These are phyloP conservation scores for Podaxis sp. DNA, from an alignment of 768 basidiomycete genomes.

Conservation along the genomic window DNA sequence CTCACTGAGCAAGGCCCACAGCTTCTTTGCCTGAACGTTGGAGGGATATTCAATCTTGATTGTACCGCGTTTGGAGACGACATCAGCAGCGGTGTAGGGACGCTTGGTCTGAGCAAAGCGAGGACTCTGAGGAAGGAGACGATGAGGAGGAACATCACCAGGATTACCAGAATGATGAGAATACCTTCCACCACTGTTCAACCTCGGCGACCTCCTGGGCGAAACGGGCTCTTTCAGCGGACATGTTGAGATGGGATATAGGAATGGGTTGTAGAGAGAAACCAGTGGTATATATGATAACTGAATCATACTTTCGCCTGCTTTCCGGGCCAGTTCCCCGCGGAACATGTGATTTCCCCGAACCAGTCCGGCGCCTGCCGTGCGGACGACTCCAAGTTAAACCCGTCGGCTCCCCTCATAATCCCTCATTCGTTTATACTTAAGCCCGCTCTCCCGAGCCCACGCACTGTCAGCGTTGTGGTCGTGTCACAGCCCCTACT, in stretches of 20 bases:
- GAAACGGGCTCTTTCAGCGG: conserved; percentile 68
- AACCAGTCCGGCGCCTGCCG: conserved; percentile 23
- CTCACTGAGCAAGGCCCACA: conserved; percentile 70
- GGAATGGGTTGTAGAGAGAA: conserved; percentile 18
- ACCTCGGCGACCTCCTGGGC: conserved; percentile 81
- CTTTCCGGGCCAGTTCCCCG: conserved; percentile 19
- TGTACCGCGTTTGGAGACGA: conserved; percentile 92
- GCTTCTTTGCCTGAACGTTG: conserved; percentile 81
- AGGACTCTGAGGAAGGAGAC: conserved; percentile 53
- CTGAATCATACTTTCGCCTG: conserved; percentile 25
- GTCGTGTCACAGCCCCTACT: background rate
- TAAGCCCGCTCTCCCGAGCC: conserved; percentile 18
- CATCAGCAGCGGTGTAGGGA: conserved; percentile 91
- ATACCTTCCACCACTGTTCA: conserved; percentile 92
- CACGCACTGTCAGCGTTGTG: background rate
- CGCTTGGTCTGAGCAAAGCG: conserved; percentile 87
- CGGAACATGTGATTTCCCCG: conserved; percentile 49
- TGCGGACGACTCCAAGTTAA: conserved; percentile 21
- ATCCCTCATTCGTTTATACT: conserved; percentile 17
- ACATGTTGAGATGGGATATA: conserved; percentile 41
- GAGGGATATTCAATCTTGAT: conserved; percentile 86
- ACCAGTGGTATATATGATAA: conserved; percentile 25
- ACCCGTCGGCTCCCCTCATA: conserved; percentile 34
- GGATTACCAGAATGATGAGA: conserved; percentile 18
- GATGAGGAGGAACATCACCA: conserved; percentile 11